A percentile compares a stretch with the other conserved stretches of the same genome.
phyloP scores from a whole-genome alignment of 1,284 basidiomycete genomes.

The Cutaneotrichosporon arboriforme region DNA sequence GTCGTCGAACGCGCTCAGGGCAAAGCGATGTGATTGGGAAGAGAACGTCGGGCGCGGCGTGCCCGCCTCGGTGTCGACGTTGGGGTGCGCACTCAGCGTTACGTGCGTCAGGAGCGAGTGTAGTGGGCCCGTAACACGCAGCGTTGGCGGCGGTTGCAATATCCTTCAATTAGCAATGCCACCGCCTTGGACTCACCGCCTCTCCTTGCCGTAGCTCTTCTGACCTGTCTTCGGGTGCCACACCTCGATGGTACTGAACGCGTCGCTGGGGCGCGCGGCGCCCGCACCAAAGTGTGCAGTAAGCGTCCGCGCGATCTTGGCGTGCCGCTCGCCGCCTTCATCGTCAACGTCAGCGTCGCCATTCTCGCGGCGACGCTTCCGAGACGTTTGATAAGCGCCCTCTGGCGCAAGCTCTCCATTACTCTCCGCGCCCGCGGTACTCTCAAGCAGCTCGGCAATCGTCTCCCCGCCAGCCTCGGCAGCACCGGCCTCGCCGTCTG shows the following conservation, averaged over 20 bases:
- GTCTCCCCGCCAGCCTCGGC: not conserved
- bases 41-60: slow-evolving; percentile 13
- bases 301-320: slow-evolving; percentile 11
- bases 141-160: slow-evolving; percentile 38
- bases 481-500: not conserved
- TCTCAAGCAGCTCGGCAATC: slow-evolving; percentile 1
- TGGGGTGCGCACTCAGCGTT: slow-evolving; percentile 6
- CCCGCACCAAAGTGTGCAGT: slow-evolving; percentile 3
- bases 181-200: slow-evolving; percentile 25
- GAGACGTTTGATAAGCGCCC: not conserved
- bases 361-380: not conserved
- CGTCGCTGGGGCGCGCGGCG: not conserved
- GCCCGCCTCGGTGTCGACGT: slow-evolving; percentile 2
- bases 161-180: slow-evolving; percentile 25
- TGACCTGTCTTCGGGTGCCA: slow-evolving; percentile 43
- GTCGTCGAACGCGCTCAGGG: not conserved
- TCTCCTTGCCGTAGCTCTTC: slow-evolving; percentile 44
- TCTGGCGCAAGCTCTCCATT: not conserved
- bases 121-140: slow-evolving; percentile 34
- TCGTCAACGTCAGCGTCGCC: not conserved
- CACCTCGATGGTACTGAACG: slow-evolving; percentile 29
- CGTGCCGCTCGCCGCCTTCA: slow-evolving; percentile 9
- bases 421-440: not conserved
- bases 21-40: slow-evolving; percentile 27
- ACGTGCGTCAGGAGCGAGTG: slow-evolving; percentile 18